Evolutionary conservation across 1,284 basidiomycete species (phyloP).

Genomic region (Xerocomus amazonicus): DNA sequence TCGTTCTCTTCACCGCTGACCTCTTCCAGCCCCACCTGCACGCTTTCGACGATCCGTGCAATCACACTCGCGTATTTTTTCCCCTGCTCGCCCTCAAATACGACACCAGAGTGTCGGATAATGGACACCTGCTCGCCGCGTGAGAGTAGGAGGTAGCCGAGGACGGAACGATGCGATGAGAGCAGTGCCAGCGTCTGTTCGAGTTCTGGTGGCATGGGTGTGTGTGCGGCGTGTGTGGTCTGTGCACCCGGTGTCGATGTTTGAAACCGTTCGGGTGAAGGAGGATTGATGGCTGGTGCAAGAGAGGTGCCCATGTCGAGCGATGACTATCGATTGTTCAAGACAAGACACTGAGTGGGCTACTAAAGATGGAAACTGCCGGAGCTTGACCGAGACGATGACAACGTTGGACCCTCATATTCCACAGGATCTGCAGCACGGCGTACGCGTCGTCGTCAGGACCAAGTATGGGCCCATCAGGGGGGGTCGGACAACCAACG

Average conservation of each 20-base stretch:
- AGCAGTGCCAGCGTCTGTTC: slow-evolving; percentile 77
- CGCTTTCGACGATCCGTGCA: slow-evolving; percentile 74
- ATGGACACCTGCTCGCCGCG: slow-evolving; percentile 64
- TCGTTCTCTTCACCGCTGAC: slow-evolving; percentile 57
- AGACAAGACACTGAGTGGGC: too few species aligned
- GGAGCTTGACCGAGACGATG: neutral
- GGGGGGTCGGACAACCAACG: slow-evolving; percentile 58
- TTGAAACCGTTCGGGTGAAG: too few species aligned
- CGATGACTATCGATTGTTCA: too few species aligned
- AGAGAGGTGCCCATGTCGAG: too few species aligned
- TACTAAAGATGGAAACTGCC: too few species aligned
- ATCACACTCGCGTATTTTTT: slow-evolving; percentile 75
- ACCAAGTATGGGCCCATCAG: slow-evolving; percentile 54
- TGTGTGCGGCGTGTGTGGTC: slow-evolving; percentile 20
- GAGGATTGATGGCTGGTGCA: too few species aligned
- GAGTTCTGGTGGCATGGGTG: slow-evolving; percentile 58
- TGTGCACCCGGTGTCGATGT: too few species aligned
- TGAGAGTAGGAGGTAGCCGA: slow-evolving; percentile 84
- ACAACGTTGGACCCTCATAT: slow-evolving; percentile 34
- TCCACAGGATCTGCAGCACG: slow-evolving; percentile 46
- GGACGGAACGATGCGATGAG: slow-evolving; percentile 78
- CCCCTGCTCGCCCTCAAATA: slow-evolving; percentile 87
- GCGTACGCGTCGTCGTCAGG: slow-evolving; percentile 43
- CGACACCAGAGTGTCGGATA: slow-evolving; percentile 77
- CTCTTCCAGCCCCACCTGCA: slow-evolving; percentile 70